A percentile compares a stretch with the other conserved stretches of the same genome.
Conservation (phyloP, 2,329 filamentous ascomycete genomes). For the Onygena corvina region DNA sequence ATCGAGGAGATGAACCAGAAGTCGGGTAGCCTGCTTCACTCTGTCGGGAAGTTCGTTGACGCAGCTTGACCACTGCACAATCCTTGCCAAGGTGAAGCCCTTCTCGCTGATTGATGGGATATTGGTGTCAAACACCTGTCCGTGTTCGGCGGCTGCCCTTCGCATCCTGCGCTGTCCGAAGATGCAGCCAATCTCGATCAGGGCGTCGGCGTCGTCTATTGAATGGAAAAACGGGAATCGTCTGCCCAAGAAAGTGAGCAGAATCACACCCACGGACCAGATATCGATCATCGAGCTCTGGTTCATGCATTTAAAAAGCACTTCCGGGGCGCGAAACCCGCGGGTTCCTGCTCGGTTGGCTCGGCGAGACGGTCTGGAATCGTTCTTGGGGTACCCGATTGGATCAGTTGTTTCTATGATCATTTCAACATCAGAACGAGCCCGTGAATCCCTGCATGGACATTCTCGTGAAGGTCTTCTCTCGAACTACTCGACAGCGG, state of each 20-base stretch:
- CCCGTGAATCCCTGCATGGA: slow-evolving; percentile 7
- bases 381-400: slow-evolving; percentile 72
- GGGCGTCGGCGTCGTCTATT: slow-evolving; percentile 91
- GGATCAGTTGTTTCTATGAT: slow-evolving; percentile 29
- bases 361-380: slow-evolving; percentile 72
- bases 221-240: slow-evolving; percentile 98
- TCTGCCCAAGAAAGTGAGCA: slow-evolving; percentile 83
- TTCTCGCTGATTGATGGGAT: slow-evolving; percentile 79
- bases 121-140: slow-evolving; percentile 81
- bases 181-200: slow-evolving; percentile 94
- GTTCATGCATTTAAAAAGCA: slow-evolving; percentile 91
- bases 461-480: slow-evolving; percentile 9
- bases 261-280: slow-evolving; percentile 93
- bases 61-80: slow-evolving; percentile 88
- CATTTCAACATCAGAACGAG: background rate
- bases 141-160: slow-evolving; percentile 67
- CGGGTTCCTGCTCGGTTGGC: slow-evolving; percentile 91
- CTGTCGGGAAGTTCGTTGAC: slow-evolving; percentile 47
- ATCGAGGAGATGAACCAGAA: slow-evolving; percentile 34
- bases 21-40: slow-evolving; percentile 35
- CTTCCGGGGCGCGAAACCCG: slow-evolving; percentile 91
- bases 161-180: slow-evolving; percentile 82
- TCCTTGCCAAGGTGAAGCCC: slow-evolving; percentile 82
- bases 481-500: too few species aligned
- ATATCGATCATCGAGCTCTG: slow-evolving; percentile 92